Conservation (phyloP, 768 basidiomycete species). For the Pleurotus pulmonarius region DNA sequence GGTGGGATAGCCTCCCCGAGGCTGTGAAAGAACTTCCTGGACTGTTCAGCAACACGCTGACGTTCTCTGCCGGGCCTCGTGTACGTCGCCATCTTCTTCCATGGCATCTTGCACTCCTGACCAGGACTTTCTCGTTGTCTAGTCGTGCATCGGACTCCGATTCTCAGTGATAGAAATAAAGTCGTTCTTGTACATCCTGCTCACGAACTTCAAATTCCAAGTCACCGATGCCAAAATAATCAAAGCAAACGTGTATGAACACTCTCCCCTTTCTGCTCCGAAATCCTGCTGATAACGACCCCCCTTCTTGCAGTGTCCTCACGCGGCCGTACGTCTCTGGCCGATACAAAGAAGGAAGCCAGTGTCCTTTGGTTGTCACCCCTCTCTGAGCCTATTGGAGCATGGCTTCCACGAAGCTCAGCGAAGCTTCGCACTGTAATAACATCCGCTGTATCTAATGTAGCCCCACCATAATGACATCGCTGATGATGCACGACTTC, state of each 20-base stretch:
- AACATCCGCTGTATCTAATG: not conserved
- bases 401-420: not conserved
- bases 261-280: not conserved
- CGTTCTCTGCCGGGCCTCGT: constrained; percentile 80
- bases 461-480: not conserved
- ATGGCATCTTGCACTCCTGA: not conserved
- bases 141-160: constrained; percentile 83
- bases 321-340: constrained; percentile 61
- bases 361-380: constrained; percentile 56
- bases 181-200: constrained; percentile 63
- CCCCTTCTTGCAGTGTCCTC: constrained; percentile 40
- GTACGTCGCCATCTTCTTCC: constrained; percentile 37
- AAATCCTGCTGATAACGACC: not conserved
- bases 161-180: constrained; percentile 87
- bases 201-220: constrained; percentile 65
- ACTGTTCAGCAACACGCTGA: constrained; percentile 63
- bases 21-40: constrained; percentile 66
- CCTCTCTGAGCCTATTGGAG: constrained; percentile 17
- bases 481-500: not conserved
- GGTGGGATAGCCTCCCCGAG: constrained; percentile 78
- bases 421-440: not conserved
- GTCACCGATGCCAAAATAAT: constrained; percentile 49
- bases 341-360: constrained; percentile 53
- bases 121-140: constrained; percentile 6
- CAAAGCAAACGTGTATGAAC: constrained; percentile 60